These are phyloP conservation scores for Termitomyces sp. DNA, from an alignment of 768 basidiomycete species.

Conservation along the genomic window DNA sequence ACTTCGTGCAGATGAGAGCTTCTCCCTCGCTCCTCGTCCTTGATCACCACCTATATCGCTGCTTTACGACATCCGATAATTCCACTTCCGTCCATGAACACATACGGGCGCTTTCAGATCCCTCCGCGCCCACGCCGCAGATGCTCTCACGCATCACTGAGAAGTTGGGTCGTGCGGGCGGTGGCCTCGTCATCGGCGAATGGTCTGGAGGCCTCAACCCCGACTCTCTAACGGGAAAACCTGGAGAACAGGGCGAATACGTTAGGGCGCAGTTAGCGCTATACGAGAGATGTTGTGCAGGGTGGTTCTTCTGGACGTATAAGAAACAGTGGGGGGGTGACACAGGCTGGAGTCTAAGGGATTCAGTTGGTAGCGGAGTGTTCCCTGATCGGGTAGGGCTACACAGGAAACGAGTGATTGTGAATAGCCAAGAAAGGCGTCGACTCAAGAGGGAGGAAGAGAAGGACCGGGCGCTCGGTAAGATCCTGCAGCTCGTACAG, in stretches of 20 bases:
- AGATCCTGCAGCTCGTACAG: background rate
- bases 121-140: slow-evolving; percentile 32
- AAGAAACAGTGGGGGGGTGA: slow-evolving; percentile 68
- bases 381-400: slow-evolving; percentile 55
- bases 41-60: slow-evolving; percentile 84
- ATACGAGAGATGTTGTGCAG: slow-evolving; percentile 61
- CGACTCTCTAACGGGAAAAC: slow-evolving; percentile 40
- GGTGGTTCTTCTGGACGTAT: slow-evolving; percentile 86
- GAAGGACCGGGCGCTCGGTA: slow-evolving; percentile 30
- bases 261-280: slow-evolving; percentile 62
- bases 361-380: slow-evolving; percentile 59
- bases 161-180: slow-evolving; percentile 28
- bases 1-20: slow-evolving; percentile 38
- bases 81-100: slow-evolving; percentile 52
- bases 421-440: slow-evolving; percentile 17
- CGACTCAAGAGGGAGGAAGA: slow-evolving; percentile 21
- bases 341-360: slow-evolving; percentile 69
- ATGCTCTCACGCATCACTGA: slow-evolving; percentile 33
- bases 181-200: slow-evolving; percentile 65
- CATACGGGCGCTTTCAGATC: slow-evolving; percentile 40
- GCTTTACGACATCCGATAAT: slow-evolving; percentile 64
- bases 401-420: slow-evolving; percentile 19
- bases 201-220: slow-evolving; percentile 78
- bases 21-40: slow-evolving; percentile 46
- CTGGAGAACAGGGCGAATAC: slow-evolving; percentile 41